Base-by-base conservation (phyloP, 2,329 filamentous ascomycete genomes). In the Sclerotinia nivalis region DNA sequence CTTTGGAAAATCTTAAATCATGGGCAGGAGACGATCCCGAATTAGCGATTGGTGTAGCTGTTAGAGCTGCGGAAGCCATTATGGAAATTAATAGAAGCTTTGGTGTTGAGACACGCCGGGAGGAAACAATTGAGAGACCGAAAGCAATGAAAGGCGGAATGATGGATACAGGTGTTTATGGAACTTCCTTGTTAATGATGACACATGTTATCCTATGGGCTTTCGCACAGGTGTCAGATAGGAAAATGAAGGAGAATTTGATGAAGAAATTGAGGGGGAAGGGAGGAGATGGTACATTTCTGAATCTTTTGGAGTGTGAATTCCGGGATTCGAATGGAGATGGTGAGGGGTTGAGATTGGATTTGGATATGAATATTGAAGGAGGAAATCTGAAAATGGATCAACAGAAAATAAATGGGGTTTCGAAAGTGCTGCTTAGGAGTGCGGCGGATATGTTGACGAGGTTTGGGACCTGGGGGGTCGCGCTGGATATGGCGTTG, bases 381-480 rank as follows among this genome's bases (percentile, higher is more conserved):
- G 60, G 45, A 31, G 20, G 50, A n/a, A 25, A 40, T 7, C 2
- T 58, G n/a, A 34, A 37, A 3, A 12, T 34, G 31, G 55, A 20
- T 50, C 31, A n/a, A 28, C 45, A n/a, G 10, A 64, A 40, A 25
- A 18, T 50, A 5, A 37, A 37, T 34, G 52, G 62, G 13, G 69
- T 65, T 5, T 58, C 71, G 22, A 74, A 70, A 40, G 55, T 74
- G 0, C 37, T 76, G 47, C 73, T 76, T 25, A 73, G 71, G 49
- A 74, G 68, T 72, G 74, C 72, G 4, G 73, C 75, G 18, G 74
- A 76, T 66, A 73, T 73, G 56, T 45, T 76, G 49, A 75, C 69
- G 31, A 59, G 66, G 12, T 54, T 74, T 45, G 74, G 72, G 2
- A 76, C 74, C 64, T 76, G 74, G 74, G 74, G 72, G 47, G 71